A percentile compares a stretch with the other conserved stretches of the same genome.
Evolutionary conservation across 2,329 filamentous ascomycete genomes (phyloP).

Genomic region (Penicillium paneum): DNA sequence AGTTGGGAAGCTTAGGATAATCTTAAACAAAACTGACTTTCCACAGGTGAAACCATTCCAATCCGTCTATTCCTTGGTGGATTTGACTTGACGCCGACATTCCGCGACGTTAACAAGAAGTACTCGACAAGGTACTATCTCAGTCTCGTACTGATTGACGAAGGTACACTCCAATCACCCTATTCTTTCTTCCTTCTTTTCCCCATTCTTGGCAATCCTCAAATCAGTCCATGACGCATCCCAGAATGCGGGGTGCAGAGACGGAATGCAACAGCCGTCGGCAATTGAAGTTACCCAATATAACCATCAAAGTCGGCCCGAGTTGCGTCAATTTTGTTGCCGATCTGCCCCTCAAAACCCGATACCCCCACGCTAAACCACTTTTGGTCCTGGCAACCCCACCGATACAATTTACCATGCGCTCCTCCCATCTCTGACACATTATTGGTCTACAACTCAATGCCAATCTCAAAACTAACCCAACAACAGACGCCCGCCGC

Average conservation of each 20-base stretch:
- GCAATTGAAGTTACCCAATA: conserved; percentile 32
- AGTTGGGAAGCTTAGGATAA: not conserved
- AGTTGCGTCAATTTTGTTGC: conserved; percentile 14
- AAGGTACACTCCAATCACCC: conserved; percentile 56
- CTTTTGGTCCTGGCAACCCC: conserved; percentile 20
- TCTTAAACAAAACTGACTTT: conserved; percentile 20
- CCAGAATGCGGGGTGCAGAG: conserved; percentile 3
- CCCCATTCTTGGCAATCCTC: not conserved
- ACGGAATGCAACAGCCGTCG: conserved; percentile 34
- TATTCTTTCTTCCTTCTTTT: not conserved
- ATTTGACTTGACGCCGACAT: conserved; percentile 95
- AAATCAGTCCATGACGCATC: conserved; percentile 1
- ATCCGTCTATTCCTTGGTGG: conserved; percentile 95
- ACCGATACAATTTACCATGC: conserved; percentile 19
- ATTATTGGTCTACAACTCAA: not conserved
- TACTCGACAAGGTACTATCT: conserved; percentile 98
- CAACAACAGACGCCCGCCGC: conserved; percentile 71
- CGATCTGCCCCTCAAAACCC: conserved; percentile 9
- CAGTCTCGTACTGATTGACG: conserved; percentile 90
- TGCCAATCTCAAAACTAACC: conserved; percentile 4
- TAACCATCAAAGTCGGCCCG: conserved; percentile 18
- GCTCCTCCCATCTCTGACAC: conserved; percentile 2
- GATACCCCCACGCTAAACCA: conserved; percentile 35
- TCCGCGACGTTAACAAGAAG: conserved; percentile 99
- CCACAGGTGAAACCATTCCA: conserved; percentile 77